phyloP scores from a whole-genome alignment of 208 protist genomes.

The Trypanosoma mega region DNA sequence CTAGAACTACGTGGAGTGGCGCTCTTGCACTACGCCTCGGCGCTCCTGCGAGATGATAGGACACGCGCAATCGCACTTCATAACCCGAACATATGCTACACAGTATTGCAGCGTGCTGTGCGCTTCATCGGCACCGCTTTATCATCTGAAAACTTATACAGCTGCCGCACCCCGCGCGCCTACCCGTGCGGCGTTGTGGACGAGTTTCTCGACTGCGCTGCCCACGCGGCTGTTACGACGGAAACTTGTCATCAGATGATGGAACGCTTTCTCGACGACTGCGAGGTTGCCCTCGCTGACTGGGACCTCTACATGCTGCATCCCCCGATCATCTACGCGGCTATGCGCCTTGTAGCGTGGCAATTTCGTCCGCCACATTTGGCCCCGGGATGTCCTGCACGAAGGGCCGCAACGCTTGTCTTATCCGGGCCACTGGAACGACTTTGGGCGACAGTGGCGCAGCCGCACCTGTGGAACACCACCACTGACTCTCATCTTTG shows the following conservation, averaged over 20 bases:
- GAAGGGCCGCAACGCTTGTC: constrained; percentile 49
- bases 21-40: constrained; percentile 67
- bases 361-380: constrained; percentile 47
- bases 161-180: constrained; percentile 30
- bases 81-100: constrained; percentile 22
- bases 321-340: constrained; percentile 73
- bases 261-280: constrained; percentile 62
- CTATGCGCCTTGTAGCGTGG: constrained; percentile 69
- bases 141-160: constrained; percentile 61
- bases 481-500: constrained; percentile 69
- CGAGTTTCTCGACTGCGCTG: constrained; percentile 61
- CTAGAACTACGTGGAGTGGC: constrained; percentile 41
- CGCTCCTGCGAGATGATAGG: constrained; percentile 36
- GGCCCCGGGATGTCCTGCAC: not conserved
- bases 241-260: not conserved
- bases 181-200: constrained; percentile 61
- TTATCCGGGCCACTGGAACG: constrained; percentile 67
- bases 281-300: constrained; percentile 57
- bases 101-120: constrained; percentile 55
- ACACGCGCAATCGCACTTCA: constrained; percentile 33
- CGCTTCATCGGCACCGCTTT: constrained; percentile 59
- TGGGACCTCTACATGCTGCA: constrained; percentile 86
- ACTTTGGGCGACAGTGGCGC: constrained; percentile 75
- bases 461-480: constrained; percentile 83
- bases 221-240: constrained; percentile 36